A percentile compares a stretch with the other conserved stretches of the same genome.
phyloP scores from a whole-genome alignment of 805 yeast species.

The Candida oleophila region DNA sequence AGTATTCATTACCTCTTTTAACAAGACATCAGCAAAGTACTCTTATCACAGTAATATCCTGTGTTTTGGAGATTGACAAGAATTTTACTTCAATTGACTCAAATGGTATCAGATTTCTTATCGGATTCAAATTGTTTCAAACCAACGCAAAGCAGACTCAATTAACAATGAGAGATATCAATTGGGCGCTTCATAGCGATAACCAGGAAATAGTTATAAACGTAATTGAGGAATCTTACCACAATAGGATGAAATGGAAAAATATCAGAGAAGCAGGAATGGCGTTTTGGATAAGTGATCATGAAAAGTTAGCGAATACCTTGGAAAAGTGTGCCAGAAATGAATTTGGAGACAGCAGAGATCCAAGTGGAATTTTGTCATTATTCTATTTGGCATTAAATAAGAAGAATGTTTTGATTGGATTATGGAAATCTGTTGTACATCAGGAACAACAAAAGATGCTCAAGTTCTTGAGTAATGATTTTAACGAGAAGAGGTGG shows the following conservation, averaged over 20 bases:
- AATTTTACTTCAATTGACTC: constrained; percentile 48
- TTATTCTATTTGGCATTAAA: constrained; percentile 74
- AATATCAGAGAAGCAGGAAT: constrained; percentile 60
- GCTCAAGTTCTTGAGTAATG: constrained; percentile 72
- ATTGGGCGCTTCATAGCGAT: constrained; percentile 85
- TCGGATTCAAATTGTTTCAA: constrained; percentile 69
- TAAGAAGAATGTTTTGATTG: constrained; percentile 72
- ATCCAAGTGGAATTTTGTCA: constrained; percentile 69
- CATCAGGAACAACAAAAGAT: constrained; percentile 84
- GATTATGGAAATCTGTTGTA: constrained; percentile 79
- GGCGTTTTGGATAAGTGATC: constrained; percentile 61
- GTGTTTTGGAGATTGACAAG: constrained; percentile 55
- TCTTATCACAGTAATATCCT: constrained; percentile 64
- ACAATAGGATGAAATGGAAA: constrained; percentile 57
- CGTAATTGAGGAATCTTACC: constrained; percentile 43
- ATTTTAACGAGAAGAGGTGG: constrained; percentile 78
- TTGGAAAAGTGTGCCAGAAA: constrained; percentile 72
- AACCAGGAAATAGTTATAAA: constrained; percentile 66
- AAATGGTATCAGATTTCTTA: constrained; percentile 68
- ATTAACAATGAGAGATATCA: constrained; percentile 75
- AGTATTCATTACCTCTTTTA: constrained; percentile 68
- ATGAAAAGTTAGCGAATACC: constrained; percentile 25
- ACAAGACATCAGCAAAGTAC: constrained; percentile 93
- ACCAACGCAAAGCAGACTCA: constrained; percentile 46
- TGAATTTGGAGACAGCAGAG: constrained; percentile 61